Percentiles rank a stretch among this genome's conserved stretches.
These are phyloP conservation scores for Fallopia convolvulus DNA, from an alignment of 148 eudicot genomes.

Conservation along the genomic window DNA sequence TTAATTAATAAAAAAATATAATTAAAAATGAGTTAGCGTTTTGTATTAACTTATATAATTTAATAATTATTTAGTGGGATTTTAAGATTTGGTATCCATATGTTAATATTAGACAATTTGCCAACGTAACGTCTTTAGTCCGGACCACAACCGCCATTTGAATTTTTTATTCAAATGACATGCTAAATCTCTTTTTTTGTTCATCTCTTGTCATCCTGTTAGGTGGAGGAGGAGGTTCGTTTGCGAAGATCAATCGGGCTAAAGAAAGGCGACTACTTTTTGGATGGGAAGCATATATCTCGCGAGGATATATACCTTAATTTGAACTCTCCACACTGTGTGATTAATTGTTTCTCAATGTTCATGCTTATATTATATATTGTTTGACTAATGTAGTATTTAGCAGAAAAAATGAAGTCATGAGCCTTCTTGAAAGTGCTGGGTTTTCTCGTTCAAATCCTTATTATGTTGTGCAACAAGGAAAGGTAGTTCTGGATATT, in stretches of 20 bases:
- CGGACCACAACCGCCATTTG: no score
- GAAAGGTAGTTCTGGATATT: slow-evolving; percentile 46
- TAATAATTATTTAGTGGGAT: no score
- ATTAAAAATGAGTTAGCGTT: no score
- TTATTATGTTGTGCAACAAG: slow-evolving; percentile 98
- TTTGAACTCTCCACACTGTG: background rate
- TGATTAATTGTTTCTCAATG: background rate
- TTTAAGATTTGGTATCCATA: no score
- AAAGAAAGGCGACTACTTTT: slow-evolving; percentile 89
- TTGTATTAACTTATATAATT: no score
- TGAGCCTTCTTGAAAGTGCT: slow-evolving; percentile 95
- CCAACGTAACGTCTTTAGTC: no score
- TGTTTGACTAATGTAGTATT: slow-evolving; percentile 3
- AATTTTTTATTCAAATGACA: no score
- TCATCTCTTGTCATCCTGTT: slow-evolving; percentile 10
- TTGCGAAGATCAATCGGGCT: slow-evolving; percentile 87
- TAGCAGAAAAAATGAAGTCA: slow-evolving; percentile 93
- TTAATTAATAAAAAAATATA: no score
- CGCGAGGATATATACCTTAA: slow-evolving; percentile 37
- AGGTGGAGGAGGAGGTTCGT: slow-evolving; percentile 97
- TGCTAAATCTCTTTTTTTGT: no score
- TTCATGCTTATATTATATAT: background rate
- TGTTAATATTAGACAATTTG: no score
- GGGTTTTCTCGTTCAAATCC: slow-evolving; percentile 99
- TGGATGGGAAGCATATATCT: slow-evolving; percentile 96